Base-by-base conservation (phyloP, 768 basidiomycete genomes). In the Termitomyces sp. region DNA sequence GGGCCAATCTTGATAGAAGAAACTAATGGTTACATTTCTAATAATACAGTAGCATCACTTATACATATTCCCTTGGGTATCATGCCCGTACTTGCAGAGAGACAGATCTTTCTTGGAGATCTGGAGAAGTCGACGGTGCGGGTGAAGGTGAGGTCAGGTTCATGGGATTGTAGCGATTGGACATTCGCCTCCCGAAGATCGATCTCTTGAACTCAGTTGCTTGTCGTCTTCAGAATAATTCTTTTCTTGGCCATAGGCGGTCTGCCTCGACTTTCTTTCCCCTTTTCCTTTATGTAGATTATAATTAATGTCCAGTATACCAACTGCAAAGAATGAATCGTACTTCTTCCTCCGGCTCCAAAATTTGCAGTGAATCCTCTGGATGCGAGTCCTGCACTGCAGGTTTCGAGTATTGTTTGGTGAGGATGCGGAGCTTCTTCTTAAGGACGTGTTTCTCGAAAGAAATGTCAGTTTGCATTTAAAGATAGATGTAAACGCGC, bases 361-460 rank as follows among this genome's bases (percentile, higher is more conserved):
- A 53, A 29, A 63, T 39, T 36, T 59, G 60, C 33, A 65, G 46
- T 10, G 64, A 65, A 37, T 63, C 62, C 5, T 65, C 62, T 6
- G 60, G 54, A 29, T 62, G 59, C 20, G 57, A 54, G 8, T 48
- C 52, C 1, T 28, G 8, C 20, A 5, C 15, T 7, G 12, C n/a
- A 13, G 37, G 51, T 39, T 24, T 62, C 20, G 16, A 24, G 18
- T 39, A 54, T 41, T 39, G 47, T 57, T 62, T 65, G 13, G 57
- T 22, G 29, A 65, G 54, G 15, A 51, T 48, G 8, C 36, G 46
- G 29, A 65, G 57, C 31, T 65, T 65, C 8, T 48, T 60, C 44
- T 61, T 60, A 18, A 61, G 28, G 10, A 59, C 10, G 18, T 26
- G 50, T 48, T 2, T 62, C 63, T 64, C 13, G 41, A 18, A 28